A percentile compares a stretch with the other conserved stretches of the same genome.
Evolutionary conservation across 2,329 filamentous ascomycete genomes (phyloP).

Genomic region (Penicillium sp.): DNA sequence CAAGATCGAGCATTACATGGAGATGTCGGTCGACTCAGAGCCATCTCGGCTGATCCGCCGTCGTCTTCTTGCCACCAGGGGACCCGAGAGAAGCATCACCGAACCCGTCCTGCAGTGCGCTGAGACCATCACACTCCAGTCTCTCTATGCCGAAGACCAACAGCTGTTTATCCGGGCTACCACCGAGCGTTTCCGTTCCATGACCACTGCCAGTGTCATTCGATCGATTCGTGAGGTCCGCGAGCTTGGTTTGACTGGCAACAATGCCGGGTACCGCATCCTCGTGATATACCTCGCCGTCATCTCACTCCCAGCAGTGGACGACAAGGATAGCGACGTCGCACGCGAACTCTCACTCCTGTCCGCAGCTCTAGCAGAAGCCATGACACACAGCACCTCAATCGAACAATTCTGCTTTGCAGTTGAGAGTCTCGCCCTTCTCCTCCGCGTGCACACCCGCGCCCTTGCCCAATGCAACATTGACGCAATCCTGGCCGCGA

Average conservation of each 20-base stretch:
- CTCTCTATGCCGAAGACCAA: constrained; percentile 41
- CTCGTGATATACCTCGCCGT: constrained; percentile 40
- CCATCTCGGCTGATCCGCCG: constrained; percentile 33
- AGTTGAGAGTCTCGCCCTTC: constrained; percentile 40
- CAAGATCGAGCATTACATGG: constrained; percentile 38
- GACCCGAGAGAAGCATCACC: constrained; percentile 27
- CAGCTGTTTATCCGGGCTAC: constrained; percentile 38
- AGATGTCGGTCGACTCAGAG: constrained; percentile 34
- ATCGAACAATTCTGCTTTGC: constrained; percentile 44
- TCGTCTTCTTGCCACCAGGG: constrained; percentile 35
- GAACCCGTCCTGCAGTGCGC: constrained; percentile 34
- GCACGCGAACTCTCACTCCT: constrained; percentile 39
- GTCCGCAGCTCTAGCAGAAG: constrained; percentile 35
- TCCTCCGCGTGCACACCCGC: constrained; percentile 43
- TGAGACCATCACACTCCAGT: constrained; percentile 36
- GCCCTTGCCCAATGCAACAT: constrained; percentile 48
- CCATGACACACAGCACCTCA: constrained; percentile 30
- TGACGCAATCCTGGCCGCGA: constrained; percentile 42
- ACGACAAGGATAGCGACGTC: constrained; percentile 39
- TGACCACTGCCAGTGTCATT: constrained; percentile 33
- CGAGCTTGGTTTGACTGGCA: constrained; percentile 29
- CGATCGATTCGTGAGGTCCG: constrained; percentile 34
- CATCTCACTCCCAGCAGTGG: constrained; percentile 32
- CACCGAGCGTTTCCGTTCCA: constrained; percentile 34
- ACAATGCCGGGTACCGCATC: constrained; percentile 33